Conservation (phyloP, 78 protist species). For the Chrysochromulina tobinii region DNA sequence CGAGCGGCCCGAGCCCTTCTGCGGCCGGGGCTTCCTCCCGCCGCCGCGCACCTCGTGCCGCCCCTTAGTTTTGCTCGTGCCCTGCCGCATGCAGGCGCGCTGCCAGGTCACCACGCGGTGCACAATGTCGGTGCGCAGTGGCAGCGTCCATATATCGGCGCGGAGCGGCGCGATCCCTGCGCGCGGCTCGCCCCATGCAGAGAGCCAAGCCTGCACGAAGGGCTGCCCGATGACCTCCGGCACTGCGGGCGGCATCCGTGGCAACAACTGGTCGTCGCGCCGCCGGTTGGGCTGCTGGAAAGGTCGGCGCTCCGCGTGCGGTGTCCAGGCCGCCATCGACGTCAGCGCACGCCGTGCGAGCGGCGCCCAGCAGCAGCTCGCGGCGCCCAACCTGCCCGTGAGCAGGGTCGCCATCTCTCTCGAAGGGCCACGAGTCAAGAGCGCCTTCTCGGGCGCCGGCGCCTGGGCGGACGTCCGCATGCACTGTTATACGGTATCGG, state of each 20-base stretch:
- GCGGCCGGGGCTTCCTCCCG: neutral
- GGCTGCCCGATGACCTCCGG: neutral
- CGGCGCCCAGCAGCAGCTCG: too few relatives aligned
- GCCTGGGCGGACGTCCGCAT: too few relatives aligned
- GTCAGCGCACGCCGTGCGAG: too few relatives aligned
- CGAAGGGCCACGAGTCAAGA: too few relatives aligned
- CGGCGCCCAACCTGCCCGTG: too few relatives aligned
- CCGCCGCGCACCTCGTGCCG: neutral
- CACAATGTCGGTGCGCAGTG: slow-evolving; percentile 1
- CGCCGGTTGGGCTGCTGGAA: neutral
- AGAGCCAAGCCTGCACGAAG: neutral
- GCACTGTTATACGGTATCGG: too few relatives aligned
- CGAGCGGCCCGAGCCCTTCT: neutral
- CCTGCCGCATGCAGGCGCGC: neutral
- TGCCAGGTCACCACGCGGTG: neutral
- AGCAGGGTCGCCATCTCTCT: too few relatives aligned
- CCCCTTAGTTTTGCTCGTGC: neutral
- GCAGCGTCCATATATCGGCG: neutral
- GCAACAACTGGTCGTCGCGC: neutral
- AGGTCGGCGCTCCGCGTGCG: neutral
- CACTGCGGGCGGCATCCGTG: neutral
- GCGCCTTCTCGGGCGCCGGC: too few relatives aligned
- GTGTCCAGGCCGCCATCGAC: too few relatives aligned
- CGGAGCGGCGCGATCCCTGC: neutral
- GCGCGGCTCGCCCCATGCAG: neutral